phyloP scores from a whole-genome alignment of 345 rosid genomes.

The Gossypium rotundifolium region DNA sequence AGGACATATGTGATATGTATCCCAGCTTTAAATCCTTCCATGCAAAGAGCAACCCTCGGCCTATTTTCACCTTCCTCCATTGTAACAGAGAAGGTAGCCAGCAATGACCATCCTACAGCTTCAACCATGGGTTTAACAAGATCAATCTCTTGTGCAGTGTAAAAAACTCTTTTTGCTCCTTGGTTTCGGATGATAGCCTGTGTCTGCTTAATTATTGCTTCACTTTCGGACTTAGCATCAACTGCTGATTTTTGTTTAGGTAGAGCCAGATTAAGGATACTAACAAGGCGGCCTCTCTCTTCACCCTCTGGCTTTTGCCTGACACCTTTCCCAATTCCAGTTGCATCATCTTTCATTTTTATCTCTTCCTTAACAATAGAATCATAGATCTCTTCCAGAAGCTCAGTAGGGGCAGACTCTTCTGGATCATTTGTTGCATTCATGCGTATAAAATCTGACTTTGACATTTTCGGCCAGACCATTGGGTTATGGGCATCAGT shows the following conservation, averaged over 20 bases:
- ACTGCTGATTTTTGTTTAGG: constrained; percentile 62
- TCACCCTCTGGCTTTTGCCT: constrained; percentile 74
- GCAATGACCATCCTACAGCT: constrained; percentile 98
- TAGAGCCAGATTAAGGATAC: constrained; percentile 80
- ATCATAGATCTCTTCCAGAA: constrained; percentile 88
- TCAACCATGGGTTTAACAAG: constrained; percentile 95
- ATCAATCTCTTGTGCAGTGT: constrained; percentile 67
- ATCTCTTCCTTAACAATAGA: constrained; percentile 94
- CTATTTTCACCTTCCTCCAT: constrained; percentile 99
- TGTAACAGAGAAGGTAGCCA: constrained; percentile 93
- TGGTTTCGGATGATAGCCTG: constrained; percentile 85
- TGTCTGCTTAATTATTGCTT: constrained; percentile 80
- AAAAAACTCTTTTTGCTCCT: constrained; percentile 78
- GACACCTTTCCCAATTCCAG: constrained; percentile 48
- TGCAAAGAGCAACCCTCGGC: constrained; percentile 78
- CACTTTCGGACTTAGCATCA: constrained; percentile 82
- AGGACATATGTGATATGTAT: constrained; percentile 84
- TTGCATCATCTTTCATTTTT: constrained; percentile 77
- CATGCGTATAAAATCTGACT: constrained; percentile 82
- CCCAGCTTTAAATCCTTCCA: constrained; percentile 99
- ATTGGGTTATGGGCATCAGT: constrained; percentile 95
- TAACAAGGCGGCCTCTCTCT: constrained; percentile 84
- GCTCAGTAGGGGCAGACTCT: constrained; percentile 72
- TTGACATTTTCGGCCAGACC: constrained; percentile 98
- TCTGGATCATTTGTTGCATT: constrained; percentile 76